These are phyloP conservation scores for Aspergillus tamarii DNA, from an alignment of 2,329 filamentous ascomycete genomes.

Conservation along the genomic window DNA sequence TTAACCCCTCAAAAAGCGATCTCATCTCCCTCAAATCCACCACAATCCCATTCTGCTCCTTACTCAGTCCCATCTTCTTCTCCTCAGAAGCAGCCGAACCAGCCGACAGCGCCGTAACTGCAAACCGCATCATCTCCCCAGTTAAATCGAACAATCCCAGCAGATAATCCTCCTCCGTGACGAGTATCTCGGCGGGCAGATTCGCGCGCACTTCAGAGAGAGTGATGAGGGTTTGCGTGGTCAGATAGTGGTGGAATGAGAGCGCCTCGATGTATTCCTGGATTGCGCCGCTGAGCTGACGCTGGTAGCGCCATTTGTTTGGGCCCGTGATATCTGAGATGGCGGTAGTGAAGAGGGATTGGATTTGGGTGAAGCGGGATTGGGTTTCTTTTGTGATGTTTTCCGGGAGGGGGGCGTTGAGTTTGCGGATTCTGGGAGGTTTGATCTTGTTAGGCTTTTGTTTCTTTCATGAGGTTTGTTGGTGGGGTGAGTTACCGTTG, in stretches of 20 bases:
- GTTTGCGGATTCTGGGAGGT: constrained; percentile 41
- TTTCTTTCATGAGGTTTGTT: background rate
- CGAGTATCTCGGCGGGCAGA: constrained; percentile 56
- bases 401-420: constrained; percentile 59
- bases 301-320: constrained; percentile 80
- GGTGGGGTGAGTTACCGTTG: constrained; percentile 63
- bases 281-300: constrained; percentile 75
- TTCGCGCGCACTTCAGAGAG: constrained; percentile 60
- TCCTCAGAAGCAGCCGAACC: constrained; percentile 46
- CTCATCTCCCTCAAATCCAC: constrained; percentile 79
- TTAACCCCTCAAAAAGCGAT: constrained; percentile 73
- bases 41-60: constrained; percentile 66
- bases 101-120: constrained; percentile 83
- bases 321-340: constrained; percentile 74
- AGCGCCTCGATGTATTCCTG: constrained; percentile 95
- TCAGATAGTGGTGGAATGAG: constrained; percentile 85
- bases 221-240: constrained; percentile 73
- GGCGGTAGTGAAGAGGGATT: constrained; percentile 68
- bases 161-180: constrained; percentile 84
- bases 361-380: constrained; percentile 71
- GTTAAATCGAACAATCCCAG: constrained; percentile 92
- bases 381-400: constrained; percentile 72
- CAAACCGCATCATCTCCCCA: constrained; percentile 96
- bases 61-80: constrained; percentile 11
- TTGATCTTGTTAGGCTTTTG: background rate